Conservation (phyloP, 306 rosid genomes). For the Prunus persica region DNA sequence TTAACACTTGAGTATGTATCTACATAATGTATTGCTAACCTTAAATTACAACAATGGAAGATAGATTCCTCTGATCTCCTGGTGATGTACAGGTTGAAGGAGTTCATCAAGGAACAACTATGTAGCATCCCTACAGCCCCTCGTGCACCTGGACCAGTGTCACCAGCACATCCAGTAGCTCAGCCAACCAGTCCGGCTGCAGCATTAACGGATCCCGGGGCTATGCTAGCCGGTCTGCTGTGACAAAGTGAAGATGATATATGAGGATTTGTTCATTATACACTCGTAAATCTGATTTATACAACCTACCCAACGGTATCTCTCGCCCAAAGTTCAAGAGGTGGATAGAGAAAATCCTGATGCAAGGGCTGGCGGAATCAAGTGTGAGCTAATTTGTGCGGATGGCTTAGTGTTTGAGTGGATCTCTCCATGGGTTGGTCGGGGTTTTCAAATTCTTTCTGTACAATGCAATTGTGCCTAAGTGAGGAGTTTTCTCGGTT, state of each 20-base stretch:
- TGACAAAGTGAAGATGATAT: conserved; percentile 40
- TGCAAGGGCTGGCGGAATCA: conserved; percentile 82
- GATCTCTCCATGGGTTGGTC: conserved; percentile 49
- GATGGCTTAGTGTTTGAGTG: conserved; percentile 51
- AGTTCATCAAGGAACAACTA: conserved; percentile 89
- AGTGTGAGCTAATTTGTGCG: conserved; percentile 49
- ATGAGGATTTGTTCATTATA: conserved; percentile 47
- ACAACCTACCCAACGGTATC: conserved; percentile 43
- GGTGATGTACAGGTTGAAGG: conserved; percentile 71
- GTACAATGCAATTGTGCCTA: conserved; percentile 61
- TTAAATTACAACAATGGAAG: background rate
- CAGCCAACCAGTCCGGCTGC: conserved; percentile 49
- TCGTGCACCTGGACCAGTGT: conserved; percentile 37
- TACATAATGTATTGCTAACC: background rate
- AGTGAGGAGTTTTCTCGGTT: conserved; percentile 40
- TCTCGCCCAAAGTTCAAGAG: conserved; percentile 33
- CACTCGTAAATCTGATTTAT: conserved; percentile 65
- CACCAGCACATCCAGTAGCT: conserved; percentile 49
- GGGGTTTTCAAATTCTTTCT: conserved; percentile 73
- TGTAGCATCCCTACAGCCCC: conserved; percentile 51
- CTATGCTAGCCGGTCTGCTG: conserved; percentile 92
- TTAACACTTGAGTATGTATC: conserved; percentile 80
- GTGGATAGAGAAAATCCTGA: conserved; percentile 37
- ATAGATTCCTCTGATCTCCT: conserved; percentile 19
- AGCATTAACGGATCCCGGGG: conserved; percentile 80